Base-by-base conservation (phyloP, 352 stramenopile species). In the Pythium brassicae region DNA sequence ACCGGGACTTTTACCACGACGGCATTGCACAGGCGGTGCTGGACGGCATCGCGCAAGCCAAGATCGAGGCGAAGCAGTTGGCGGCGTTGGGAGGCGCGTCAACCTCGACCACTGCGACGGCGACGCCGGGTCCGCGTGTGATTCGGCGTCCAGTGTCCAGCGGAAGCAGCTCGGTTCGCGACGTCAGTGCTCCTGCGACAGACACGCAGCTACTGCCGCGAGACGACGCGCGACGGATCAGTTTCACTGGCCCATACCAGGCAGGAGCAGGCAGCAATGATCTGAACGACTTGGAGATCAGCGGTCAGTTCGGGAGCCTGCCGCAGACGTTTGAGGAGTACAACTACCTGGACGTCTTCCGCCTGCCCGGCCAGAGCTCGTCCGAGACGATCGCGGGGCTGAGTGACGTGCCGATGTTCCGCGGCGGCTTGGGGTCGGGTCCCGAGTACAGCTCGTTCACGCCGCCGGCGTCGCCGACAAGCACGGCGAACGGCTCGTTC, bases 381-480 rank as follows among this genome's bases (percentile, higher is more conserved):
- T 57, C 40, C 34, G 57, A 63, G 50, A 57, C 57, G 27, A 63
- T 57, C 32, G 47, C 49, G 26, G 22, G 29, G 4, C 32, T 63
- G 49, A 53, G 27, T 9, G 57, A 57, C 34, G 20, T 32, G 20
- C 55, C 47, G 26, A 23, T 42, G 27, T 61, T 35, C 39, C 55
- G 55, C 25, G 52, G 49, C 4, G 35, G 53, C 20, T 45, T 22
- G 29, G 46, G 37, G 14, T 17, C 32, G 10, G 37, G 43, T 19
- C 60, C 57, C 34, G 55, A 59, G 19, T 89, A 89, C 58, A 72
- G 79, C 47, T 48, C 46, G 4, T 78, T 87, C 50, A 83, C 78
- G 1, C 73, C 76, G 1, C 47, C 68, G 23, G 67, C 55, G 10
- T 78, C 69, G 11, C 66, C 72, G 45, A 55, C 57, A 4, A 71